Percentiles rank a stretch among this genome's conserved stretches.
These are phyloP conservation scores for Penicillium sp. DNA, from an alignment of 2,329 filamentous ascomycete species.

Conservation along the genomic window DNA sequence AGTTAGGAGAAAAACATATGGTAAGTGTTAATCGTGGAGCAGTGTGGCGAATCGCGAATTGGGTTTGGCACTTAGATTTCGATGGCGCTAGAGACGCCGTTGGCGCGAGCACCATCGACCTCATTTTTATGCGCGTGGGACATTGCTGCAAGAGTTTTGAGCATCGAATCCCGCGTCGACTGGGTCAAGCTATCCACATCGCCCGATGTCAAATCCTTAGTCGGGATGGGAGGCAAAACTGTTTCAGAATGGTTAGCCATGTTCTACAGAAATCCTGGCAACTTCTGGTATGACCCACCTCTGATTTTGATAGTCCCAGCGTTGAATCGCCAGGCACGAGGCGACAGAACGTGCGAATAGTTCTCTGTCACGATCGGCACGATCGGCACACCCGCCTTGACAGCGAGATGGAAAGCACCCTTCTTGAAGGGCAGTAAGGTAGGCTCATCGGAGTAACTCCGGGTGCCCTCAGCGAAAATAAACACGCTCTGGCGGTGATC, in stretches of 20 bases:
- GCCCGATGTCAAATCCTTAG: conserved; percentile 59
- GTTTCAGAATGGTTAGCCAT: conserved; percentile 9
- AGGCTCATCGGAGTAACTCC: conserved; percentile 76
- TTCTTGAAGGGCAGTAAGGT: conserved; percentile 94
- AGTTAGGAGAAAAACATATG: background rate
- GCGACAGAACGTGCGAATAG: conserved; percentile 63
- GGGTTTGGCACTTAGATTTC: conserved; percentile 26
- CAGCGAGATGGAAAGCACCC: conserved; percentile 89
- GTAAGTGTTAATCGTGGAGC: background rate
- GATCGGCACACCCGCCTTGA: conserved; percentile 87
- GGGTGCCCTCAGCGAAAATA: conserved; percentile 68
- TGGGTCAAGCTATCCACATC: conserved; percentile 68
- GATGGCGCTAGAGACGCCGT: conserved; percentile 27
- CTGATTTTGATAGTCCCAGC: conserved; percentile 65
- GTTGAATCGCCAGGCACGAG: conserved; percentile 57
- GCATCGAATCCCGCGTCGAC: conserved; percentile 65
- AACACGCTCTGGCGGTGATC: conserved; percentile 54
- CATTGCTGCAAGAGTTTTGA: conserved; percentile 48
- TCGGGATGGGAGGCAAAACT: conserved; percentile 76
- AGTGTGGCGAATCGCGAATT: background rate
- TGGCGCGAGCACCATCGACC: conserved; percentile 14
- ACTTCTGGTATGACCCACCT: conserved; percentile 43
- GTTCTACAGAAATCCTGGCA: background rate
- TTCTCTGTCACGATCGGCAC: conserved; percentile 76
- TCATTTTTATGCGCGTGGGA: conserved; percentile 22